A percentile compares a stretch with the other conserved stretches of the same genome.
phyloP scores from a whole-genome alignment of 2,329 filamentous ascomycete genomes.

The Coleophoma cylindrospora region DNA sequence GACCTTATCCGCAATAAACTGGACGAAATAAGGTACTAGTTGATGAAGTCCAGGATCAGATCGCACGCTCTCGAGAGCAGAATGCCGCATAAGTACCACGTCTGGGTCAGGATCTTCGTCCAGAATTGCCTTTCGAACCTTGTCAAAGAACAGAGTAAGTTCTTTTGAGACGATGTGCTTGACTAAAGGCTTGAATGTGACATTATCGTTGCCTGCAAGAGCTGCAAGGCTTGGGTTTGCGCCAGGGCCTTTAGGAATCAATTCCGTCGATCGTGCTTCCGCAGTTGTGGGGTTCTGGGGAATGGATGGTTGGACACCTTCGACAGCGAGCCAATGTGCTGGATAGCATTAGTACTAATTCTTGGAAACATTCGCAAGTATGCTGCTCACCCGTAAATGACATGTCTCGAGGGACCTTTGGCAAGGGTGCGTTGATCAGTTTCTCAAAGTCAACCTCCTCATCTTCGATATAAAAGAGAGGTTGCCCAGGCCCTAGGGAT shows the following conservation, averaged over 20 bases:
- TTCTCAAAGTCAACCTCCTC: conserved; percentile 99
- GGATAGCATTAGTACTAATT: conserved; percentile 11
- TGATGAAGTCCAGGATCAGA: conserved; percentile 93
- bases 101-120: conserved; percentile 83
- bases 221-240: conserved; percentile 82
- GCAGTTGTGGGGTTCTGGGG: conserved; percentile 90
- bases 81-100: conserved; percentile 66
- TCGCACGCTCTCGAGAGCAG: conserved; percentile 78
- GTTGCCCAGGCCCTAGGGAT: conserved; percentile 86
- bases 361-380: too few relatives aligned
- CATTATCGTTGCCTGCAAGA: conserved; percentile 76
- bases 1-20: conserved; percentile 93
- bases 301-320: conserved; percentile 94
- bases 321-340: conserved; percentile 97
- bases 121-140: conserved; percentile 82
- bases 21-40: conserved; percentile 91
- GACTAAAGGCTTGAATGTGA: conserved; percentile 81
- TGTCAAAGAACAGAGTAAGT: conserved; percentile 94
- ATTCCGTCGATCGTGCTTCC: conserved; percentile 77
- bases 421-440: conserved; percentile 91
- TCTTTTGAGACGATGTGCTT: conserved; percentile 97
- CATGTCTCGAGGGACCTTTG: conserved; percentile 90
- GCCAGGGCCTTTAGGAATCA: conserved; percentile 84
- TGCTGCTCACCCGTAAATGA: conserved; percentile 71
- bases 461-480: conserved; percentile 95